Evolutionary conservation across 257 asterid species (phyloP).

Genomic region (Scutellaria minor): DNA sequence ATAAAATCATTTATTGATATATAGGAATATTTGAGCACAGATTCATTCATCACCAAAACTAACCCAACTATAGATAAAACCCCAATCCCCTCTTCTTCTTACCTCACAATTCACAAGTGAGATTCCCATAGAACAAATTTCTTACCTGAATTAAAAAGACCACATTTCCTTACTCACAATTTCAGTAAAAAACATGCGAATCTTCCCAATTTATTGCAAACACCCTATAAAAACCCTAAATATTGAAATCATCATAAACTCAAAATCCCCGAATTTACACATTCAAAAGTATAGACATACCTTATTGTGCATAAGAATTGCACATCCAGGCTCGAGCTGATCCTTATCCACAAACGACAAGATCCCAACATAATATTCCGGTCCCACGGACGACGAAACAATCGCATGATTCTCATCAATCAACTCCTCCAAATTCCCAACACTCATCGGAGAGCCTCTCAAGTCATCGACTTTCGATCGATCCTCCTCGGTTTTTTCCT

Average conservation of each 20-base stretch:
- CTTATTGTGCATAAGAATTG: slow-evolving; percentile 95
- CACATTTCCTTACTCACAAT: background rate
- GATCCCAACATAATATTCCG: slow-evolving; percentile 89
- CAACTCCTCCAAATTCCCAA: slow-evolving; percentile 84
- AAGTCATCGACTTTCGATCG: slow-evolving; percentile 84
- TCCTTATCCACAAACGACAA: slow-evolving; percentile 90
- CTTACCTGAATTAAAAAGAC: background rate
- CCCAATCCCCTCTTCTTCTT: background rate
- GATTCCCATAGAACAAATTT: background rate
- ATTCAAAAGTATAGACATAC: slow-evolving; percentile 32
- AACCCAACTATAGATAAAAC: background rate
- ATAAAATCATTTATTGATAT: background rate
- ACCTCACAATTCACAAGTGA: background rate
- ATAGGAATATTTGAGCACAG: background rate
- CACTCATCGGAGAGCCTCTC: slow-evolving; percentile 92
- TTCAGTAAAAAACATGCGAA: background rate
- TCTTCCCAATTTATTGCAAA: background rate
- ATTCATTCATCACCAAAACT: slow-evolving; percentile 4
- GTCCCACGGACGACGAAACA: slow-evolving; percentile 85
- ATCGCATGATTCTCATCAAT: slow-evolving; percentile 97
- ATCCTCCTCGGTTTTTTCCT: slow-evolving; percentile 96
- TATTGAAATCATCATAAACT: slow-evolving; percentile 24
- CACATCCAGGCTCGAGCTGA: slow-evolving; percentile 94
- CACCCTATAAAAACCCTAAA: slow-evolving; percentile 21
- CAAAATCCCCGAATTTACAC: background rate